A percentile compares a stretch with the other conserved stretches of the same genome.
These are phyloP conservation scores for Epichloe sibirici DNA, from an alignment of 2,329 filamentous ascomycete species.

Conservation along the genomic window DNA sequence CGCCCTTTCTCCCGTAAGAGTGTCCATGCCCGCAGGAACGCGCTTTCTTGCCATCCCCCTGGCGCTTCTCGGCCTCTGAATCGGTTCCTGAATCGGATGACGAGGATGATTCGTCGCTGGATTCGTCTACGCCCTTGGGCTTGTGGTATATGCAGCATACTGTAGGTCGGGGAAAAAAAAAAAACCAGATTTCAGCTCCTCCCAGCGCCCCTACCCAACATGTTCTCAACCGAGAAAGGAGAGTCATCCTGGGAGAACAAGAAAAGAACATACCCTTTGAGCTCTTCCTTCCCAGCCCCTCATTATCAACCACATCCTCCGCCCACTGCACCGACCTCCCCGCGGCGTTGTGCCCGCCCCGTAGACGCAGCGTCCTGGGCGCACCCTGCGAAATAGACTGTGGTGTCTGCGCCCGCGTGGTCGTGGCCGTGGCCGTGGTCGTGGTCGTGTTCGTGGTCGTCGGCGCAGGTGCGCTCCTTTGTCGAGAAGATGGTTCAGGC, in stretches of 20 bases:
- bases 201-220: background rate
- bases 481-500: background rate
- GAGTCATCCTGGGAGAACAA: too few relatives aligned
- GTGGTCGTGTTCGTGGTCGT: constrained; percentile 10
- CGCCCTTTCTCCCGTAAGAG: too few relatives aligned
- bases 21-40: background rate
- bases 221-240: too few relatives aligned
- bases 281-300: constrained; percentile 84
- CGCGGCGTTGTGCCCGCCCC: constrained; percentile 33
- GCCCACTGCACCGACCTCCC: constrained; percentile 75
- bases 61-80: constrained; percentile 7
- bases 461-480: background rate
- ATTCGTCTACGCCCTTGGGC: constrained; percentile 69
- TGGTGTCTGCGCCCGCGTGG: constrained; percentile 11
- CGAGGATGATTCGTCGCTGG: constrained; percentile 53
- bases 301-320: constrained; percentile 87
- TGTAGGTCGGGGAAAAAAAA: constrained; percentile 21
- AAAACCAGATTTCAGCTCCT: background rate
- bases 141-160: constrained; percentile 99
- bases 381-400: constrained; percentile 18
- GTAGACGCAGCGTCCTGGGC: constrained; percentile 35
- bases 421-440: constrained; percentile 10
- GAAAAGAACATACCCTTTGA: constrained; percentile 58
- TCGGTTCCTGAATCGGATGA: constrained; percentile 19
- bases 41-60: constrained; percentile 12